Conservation (phyloP, 371 early-diverging fungal species). For the Mortierella sp. region DNA sequence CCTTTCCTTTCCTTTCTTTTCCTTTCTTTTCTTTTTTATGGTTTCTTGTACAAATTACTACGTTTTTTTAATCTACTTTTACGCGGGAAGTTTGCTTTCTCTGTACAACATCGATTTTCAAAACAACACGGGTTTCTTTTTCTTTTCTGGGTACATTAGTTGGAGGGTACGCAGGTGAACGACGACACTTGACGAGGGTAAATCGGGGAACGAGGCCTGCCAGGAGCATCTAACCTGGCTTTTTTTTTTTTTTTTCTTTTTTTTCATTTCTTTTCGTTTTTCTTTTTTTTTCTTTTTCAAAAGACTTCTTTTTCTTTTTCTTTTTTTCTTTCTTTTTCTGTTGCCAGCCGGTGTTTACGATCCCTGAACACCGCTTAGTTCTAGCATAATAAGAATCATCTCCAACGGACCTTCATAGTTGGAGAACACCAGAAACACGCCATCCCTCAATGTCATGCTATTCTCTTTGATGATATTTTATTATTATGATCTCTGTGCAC, state of each 20-base stretch:
- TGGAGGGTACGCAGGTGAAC: slow-evolving; percentile 7
- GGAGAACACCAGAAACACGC: slow-evolving; percentile 3
- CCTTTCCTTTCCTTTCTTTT: not conserved
- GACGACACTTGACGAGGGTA: slow-evolving; percentile 13
- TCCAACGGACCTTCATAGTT: not conserved
- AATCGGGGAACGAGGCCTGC: slow-evolving; percentile 9
- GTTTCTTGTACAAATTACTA: slow-evolving; percentile 19
- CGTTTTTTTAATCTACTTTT: slow-evolving; percentile 3
- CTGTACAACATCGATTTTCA: slow-evolving; percentile 10
- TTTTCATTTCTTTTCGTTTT: not conserved
- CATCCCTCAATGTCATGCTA: not conserved
- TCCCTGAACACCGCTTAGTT: not conserved
- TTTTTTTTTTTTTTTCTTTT: slow-evolving; percentile 13
- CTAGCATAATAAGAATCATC: not conserved
- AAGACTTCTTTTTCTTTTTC: not conserved
- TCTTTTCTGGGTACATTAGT: not conserved
- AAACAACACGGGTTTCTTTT: not conserved
- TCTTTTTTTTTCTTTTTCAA: not conserved
- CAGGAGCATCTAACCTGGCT: slow-evolving; percentile 15
- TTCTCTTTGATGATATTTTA: not conserved
- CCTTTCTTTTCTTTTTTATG: slow-evolving; percentile 10
- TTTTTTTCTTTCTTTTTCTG: not conserved
- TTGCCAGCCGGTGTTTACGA: not conserved
- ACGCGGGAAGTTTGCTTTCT: slow-evolving; percentile 10
- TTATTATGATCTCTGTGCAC: not conserved